These are phyloP conservation scores for Yamadazyma tumulicola DNA, from an alignment of 805 yeast genomes.

Conservation along the genomic window DNA sequence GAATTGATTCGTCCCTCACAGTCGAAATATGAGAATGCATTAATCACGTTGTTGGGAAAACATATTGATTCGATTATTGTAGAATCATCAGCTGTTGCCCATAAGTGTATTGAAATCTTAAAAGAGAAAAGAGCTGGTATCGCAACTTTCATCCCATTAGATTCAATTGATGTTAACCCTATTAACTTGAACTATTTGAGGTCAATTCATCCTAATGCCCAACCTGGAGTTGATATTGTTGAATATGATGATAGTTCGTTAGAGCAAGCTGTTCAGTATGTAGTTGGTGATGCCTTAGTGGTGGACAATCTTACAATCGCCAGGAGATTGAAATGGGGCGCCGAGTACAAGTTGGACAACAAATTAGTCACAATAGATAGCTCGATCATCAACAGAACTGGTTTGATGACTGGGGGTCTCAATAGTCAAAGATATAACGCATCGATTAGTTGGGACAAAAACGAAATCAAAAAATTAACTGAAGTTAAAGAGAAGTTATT, in stretches of 20 bases:
- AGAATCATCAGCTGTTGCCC: constrained; percentile 64
- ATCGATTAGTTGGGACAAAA: constrained; percentile 64
- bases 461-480: constrained; percentile 54
- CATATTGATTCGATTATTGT: constrained; percentile 83
- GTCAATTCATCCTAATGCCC: constrained; percentile 47
- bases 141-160: constrained; percentile 86
- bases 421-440: constrained; percentile 42
- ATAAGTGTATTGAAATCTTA: constrained; percentile 71
- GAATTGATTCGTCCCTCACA: constrained; percentile 79
- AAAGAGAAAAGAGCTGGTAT: constrained; percentile 83
- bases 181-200: constrained; percentile 55
- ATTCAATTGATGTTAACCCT: constrained; percentile 56
- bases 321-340: constrained; percentile 65
- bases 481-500: constrained; percentile 48
- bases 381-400: constrained; percentile 76
- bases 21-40: constrained; percentile 67
- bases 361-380: constrained; percentile 84
- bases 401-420: constrained; percentile 90
- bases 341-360: constrained; percentile 41
- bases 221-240: constrained; percentile 72
- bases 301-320: constrained; percentile 73
- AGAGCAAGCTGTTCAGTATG: constrained; percentile 76
- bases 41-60: constrained; percentile 73
- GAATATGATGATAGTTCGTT: constrained; percentile 59
- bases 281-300: constrained; percentile 74